Evolutionary conservation across 345 rosid species (phyloP), one percentile per base, ranked within the genome.

Genomic region (Cardamine resedifolia): DNA sequence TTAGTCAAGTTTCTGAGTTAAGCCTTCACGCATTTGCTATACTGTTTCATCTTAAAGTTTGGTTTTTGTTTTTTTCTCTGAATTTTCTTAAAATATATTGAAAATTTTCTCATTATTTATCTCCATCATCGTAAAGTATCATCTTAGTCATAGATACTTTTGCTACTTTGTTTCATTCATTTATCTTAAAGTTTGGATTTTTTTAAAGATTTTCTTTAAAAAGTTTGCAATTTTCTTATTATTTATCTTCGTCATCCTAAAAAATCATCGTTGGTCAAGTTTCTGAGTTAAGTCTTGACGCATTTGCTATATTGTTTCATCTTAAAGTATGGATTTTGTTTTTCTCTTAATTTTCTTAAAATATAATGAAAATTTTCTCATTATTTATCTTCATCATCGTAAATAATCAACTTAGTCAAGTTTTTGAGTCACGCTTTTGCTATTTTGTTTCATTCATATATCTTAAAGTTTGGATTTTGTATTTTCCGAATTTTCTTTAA

Each of bases 91-190:
- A 1, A 38, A 38, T 9, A 3, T 12, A 39, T 12, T 39, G 44
- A 39, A 12, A 11, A 3, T 0, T 12, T 14, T 39, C 44, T 39
- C 44, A 39, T 4, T 12, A 14, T 39, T 12, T 34, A 10, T 34
- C 41, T 36, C 10, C 14, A 36, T 36, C n/a, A 38, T 38, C 15
- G 2, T 12, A 38, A 38, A 38, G 5, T 26, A 49, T 18, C 66
- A 24, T 16, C 48, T n/a, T 21, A 36, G 43, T 58, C 5, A 58
- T n/a, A 69, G 4, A 60, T 28, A 43, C 15, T 53, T 64, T 64
- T 43, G 38, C 48, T 64, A 30, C 23, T 65, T 57, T 26, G 16
- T 47, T 57, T 57, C 66, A 33, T 57, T 56, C 43, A 16, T 34
- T 5, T 56, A 56, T 56, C 65, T 24, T 55, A 48, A 74, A 48